Evolutionary conservation across 108 stramenopile genomes (phyloP).

Genomic region (Cyclotella choctawhatcheeana): DNA sequence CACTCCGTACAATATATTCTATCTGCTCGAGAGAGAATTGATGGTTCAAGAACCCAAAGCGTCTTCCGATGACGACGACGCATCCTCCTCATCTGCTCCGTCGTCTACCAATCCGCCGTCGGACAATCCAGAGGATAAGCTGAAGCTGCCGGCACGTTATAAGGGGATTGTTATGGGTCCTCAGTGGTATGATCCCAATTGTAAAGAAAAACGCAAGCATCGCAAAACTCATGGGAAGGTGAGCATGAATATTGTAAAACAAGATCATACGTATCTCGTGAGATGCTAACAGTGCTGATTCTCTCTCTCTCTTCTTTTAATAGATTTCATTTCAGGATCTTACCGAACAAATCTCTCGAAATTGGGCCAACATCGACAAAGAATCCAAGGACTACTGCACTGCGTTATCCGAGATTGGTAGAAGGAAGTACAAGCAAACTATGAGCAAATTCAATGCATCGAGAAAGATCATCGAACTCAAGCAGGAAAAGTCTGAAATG

Average conservation of each 20-base stretch:
- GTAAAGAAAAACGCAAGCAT: slow-evolving; percentile 48
- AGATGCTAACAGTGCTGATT: too few relatives aligned
- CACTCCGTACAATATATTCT: slow-evolving; percentile 52
- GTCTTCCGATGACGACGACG: background rate
- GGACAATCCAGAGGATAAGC: slow-evolving; percentile 31
- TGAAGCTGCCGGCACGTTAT: slow-evolving; percentile 33
- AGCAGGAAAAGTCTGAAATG: slow-evolving; percentile 20
- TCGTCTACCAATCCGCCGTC: background rate
- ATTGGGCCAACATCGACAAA: slow-evolving; percentile 44
- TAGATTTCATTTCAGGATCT: slow-evolving; percentile 44
- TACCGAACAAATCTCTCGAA: slow-evolving; percentile 43
- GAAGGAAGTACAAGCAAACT: slow-evolving; percentile 37
- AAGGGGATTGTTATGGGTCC: slow-evolving; percentile 35
- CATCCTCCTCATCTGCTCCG: background rate
- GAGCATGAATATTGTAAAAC: background rate
- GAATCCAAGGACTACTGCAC: slow-evolving; percentile 43
- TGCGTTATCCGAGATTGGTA: slow-evolving; percentile 34
- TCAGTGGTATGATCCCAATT: slow-evolving; percentile 46
- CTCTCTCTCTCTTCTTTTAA: too few relatives aligned
- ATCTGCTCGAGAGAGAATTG: slow-evolving; percentile 47
- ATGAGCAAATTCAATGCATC: slow-evolving; percentile 35
- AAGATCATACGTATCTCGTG: too few relatives aligned
- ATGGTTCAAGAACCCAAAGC: slow-evolving; percentile 25
- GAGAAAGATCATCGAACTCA: slow-evolving; percentile 32
- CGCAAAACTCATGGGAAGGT: slow-evolving; percentile 49